phyloP scores from a whole-genome alignment of 2,329 filamentous ascomycete species.

The Coniochaeta sp. region DNA sequence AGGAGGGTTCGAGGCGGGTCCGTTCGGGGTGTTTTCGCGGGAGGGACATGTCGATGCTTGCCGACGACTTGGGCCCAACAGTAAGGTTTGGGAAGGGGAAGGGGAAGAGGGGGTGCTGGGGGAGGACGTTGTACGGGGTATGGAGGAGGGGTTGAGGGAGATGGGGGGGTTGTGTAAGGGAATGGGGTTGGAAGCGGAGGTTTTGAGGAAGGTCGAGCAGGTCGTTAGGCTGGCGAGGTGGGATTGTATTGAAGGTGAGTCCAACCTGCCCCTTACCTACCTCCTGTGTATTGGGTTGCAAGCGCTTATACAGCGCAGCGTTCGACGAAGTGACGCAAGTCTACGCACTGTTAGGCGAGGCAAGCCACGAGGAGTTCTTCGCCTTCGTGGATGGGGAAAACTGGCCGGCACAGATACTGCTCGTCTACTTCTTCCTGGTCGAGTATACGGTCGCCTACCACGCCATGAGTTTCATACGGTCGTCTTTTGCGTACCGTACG shows the following conservation, averaged over 20 bases:
- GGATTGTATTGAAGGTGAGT: constrained; percentile 22
- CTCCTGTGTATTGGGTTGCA: background rate
- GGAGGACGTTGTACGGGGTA: constrained; percentile 18
- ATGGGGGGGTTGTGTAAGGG: constrained; percentile 21
- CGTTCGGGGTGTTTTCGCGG: constrained; percentile 13
- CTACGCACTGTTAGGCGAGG: constrained; percentile 20
- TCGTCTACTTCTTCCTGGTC: constrained; percentile 28
- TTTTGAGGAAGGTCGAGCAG: constrained; percentile 22
- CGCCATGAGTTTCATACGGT: constrained; percentile 6
- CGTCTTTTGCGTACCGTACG: constrained; percentile 11
- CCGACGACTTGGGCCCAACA: constrained; percentile 8
- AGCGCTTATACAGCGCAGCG: constrained; percentile 8
- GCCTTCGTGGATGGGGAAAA: constrained; percentile 23
- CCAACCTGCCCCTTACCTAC: background rate
- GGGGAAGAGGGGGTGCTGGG: constrained; percentile 2
- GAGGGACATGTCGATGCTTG: constrained; percentile 19
- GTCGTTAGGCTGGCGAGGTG: constrained; percentile 17
- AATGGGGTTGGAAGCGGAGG: constrained; percentile 21
- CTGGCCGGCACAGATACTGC: constrained; percentile 24
- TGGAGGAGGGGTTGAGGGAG: constrained; percentile 19
- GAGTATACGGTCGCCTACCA: constrained; percentile 15
- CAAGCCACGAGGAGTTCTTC: constrained; percentile 22
- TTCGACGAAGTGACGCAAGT: constrained; percentile 17
- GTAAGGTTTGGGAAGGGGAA: constrained; percentile 11
- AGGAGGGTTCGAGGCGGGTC: constrained; percentile 8